These are phyloP conservation scores for Hordeum pubiflorum DNA, from an alignment of 202 grass and related monocot genomes.

Conservation along the genomic window DNA sequence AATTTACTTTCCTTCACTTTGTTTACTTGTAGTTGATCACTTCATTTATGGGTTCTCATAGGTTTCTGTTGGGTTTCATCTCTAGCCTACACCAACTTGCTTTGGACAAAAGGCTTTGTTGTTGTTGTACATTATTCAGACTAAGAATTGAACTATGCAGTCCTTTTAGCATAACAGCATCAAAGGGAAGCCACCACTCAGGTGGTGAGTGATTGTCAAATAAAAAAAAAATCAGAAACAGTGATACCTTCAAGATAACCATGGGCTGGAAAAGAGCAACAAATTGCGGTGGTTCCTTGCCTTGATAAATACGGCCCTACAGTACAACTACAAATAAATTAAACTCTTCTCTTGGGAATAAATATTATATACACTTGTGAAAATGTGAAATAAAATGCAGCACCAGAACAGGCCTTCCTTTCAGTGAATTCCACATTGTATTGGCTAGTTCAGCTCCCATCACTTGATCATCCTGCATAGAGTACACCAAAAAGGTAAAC, in stretches of 20 bases:
- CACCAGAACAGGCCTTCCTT: slow-evolving; percentile 91
- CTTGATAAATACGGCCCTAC: slow-evolving; percentile 83
- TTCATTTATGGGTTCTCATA: no score
- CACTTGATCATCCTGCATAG: slow-evolving; percentile 65
- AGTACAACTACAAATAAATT: slow-evolving; percentile 24
- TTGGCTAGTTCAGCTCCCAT: slow-evolving; percentile 58
- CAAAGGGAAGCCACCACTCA: slow-evolving; percentile 3
- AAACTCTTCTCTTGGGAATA: slow-evolving; percentile 22
- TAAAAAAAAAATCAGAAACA: background rate
- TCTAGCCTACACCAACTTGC: no score
- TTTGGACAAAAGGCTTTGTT: no score
- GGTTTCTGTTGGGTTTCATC: no score
- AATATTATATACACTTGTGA: slow-evolving; percentile 12
- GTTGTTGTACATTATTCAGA: background rate
- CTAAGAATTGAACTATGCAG: background rate
- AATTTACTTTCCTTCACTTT: no score
- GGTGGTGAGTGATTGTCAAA: background rate
- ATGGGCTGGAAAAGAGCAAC: slow-evolving; percentile 94
- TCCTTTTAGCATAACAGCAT: slow-evolving; percentile 5
- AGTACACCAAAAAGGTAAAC: slow-evolving; percentile 10
- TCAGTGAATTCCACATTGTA: slow-evolving; percentile 78
- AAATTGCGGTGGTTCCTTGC: slow-evolving; percentile 89
- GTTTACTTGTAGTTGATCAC: no score
- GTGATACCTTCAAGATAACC: slow-evolving; percentile 78
- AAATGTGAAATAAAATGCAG: slow-evolving; percentile 28